phyloP scores from a whole-genome alignment of 2,329 filamentous ascomycete genomes.

The Epichloe gansuensis region DNA sequence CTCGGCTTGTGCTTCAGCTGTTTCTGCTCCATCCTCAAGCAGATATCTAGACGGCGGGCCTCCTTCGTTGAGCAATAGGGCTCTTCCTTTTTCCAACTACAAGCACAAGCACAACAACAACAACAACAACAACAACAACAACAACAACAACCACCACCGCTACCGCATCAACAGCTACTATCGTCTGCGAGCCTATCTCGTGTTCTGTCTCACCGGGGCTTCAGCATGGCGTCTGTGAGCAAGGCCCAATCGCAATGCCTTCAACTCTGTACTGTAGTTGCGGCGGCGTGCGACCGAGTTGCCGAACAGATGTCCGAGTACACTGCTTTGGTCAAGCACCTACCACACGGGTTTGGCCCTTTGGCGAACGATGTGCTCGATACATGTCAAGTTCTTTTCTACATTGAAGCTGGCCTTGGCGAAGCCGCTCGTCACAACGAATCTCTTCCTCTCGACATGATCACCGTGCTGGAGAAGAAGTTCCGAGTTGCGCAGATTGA shows the following conservation, averaged over 20 bases:
- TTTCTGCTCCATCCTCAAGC: slow-evolving; percentile 2
- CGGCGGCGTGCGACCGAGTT: slow-evolving; percentile 49
- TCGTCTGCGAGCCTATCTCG: not conserved
- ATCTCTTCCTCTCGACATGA: slow-evolving; percentile 46
- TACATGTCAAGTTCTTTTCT: slow-evolving; percentile 52
- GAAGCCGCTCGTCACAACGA: slow-evolving; percentile 38
- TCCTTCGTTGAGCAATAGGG: not conserved
- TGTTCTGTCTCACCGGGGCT: slow-evolving; percentile 1
- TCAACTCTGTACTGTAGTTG: slow-evolving; percentile 44
- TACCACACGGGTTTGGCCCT: slow-evolving; percentile 42
- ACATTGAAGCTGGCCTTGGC: slow-evolving; percentile 54
- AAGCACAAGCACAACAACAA: not conserved
- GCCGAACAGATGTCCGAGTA: slow-evolving; percentile 55
- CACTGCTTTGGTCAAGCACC: slow-evolving; percentile 42
- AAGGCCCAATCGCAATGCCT: slow-evolving; percentile 22
- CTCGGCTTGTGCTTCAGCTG: slow-evolving; percentile 3
- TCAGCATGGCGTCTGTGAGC: slow-evolving; percentile 7
- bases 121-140: not conserved
- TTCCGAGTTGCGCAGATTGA: slow-evolving; percentile 49
- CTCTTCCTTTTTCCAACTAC: not conserved
- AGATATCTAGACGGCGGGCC: slow-evolving; percentile 4
- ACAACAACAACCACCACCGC: not conserved
- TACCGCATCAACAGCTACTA: not conserved
- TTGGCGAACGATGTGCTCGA: slow-evolving; percentile 57
- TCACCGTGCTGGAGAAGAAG: slow-evolving; percentile 51